Base-by-base conservation (phyloP, 2,329 filamentous ascomycete genomes). In the Stagonosporopsis tanaceti region DNA sequence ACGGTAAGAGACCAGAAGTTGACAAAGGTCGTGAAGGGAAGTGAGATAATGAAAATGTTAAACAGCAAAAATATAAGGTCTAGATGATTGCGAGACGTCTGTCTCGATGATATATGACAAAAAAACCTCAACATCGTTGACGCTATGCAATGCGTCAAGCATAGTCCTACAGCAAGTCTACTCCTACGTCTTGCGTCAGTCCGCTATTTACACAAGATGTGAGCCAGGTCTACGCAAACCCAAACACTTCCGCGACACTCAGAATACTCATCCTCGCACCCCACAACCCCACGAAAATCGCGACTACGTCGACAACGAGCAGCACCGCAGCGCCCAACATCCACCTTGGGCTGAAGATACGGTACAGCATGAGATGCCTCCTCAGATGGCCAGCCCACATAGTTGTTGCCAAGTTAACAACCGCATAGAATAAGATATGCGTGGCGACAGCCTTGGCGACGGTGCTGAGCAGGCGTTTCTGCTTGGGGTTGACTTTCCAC, bases 301-400 rank as follows among this genome's bases (percentile, higher is more conserved):
- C 84, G 2, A 95, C 83, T 4, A 96, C 63, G 71, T 98, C 94
- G 9, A 96, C 88, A 25, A 93, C 82, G 15, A 94, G 70, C 57
- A 98, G 74, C 47, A 90, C 84, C 3, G 85, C 78, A 0, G 87
- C 89, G 0, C 89, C 92, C 73, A 92, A 85, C 89, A 99, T 91
- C 79, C 94, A 99, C 27, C 94, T 81, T 44, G 95, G 95, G 78
- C 85, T 89, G 72, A 99, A 99, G 40, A 99, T 92, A 39, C 95
- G 85, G 78, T 95, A 99, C 28, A 99, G 84, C 95, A 99, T 99
- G 62, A 99, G 83, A 80, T 99, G 95, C 48, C 95, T 84, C 51
- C 95, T 84, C 69, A 99, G 79, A 79, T 92, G 89, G 1, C 91
- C 93, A 0, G 94, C 92, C 89, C 94, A 97, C 75, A 90, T 87